A percentile compares a stretch with the other conserved stretches of the same genome.
Evolutionary conservation across 2,329 filamentous ascomycete species (phyloP).

Genomic region (Aspergillus amoenus): DNA sequence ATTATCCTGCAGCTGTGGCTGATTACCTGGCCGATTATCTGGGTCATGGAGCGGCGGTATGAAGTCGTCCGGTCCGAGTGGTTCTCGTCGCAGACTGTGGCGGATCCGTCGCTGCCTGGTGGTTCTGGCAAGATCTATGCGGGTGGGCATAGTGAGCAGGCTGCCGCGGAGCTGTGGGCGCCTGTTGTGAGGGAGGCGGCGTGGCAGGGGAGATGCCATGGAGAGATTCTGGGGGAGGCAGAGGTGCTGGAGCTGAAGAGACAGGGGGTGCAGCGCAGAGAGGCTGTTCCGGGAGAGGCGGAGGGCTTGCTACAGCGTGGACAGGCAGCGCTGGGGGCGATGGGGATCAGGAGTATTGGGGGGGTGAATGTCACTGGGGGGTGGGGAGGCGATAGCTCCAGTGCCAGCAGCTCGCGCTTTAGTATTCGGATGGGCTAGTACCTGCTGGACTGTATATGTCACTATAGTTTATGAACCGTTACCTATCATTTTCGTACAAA

Average conservation of each 20-base stretch:
- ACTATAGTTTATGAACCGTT: no score
- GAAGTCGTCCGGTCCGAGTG: slow-evolving; percentile 33
- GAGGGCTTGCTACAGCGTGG: slow-evolving; percentile 2
- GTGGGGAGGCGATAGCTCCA: slow-evolving; percentile 9
- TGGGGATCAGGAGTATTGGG: slow-evolving; percentile 11
- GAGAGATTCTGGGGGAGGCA: slow-evolving; percentile 13
- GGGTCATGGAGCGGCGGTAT: slow-evolving; percentile 38
- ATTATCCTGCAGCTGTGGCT: slow-evolving; percentile 42
- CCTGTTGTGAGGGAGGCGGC: slow-evolving; percentile 37
- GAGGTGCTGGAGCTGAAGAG: slow-evolving; percentile 17
- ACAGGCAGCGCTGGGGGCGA: slow-evolving; percentile 7
- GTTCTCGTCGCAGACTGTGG: slow-evolving; percentile 25
- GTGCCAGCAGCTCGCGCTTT: slow-evolving; percentile 1
- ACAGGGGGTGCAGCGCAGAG: slow-evolving; percentile 10
- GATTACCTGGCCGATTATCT: slow-evolving; percentile 40
- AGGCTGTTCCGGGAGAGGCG: background rate
- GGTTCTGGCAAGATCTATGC: slow-evolving; percentile 23
- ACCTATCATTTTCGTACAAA: no score
- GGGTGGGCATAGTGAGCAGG: slow-evolving; percentile 25
- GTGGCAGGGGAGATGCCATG: slow-evolving; percentile 26
- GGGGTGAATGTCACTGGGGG: slow-evolving; percentile 11
- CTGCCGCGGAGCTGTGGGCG: slow-evolving; percentile 32
- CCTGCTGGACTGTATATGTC: no score
- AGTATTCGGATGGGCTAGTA: background rate
- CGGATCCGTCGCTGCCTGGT: background rate